phyloP scores from a whole-genome alignment of 2,329 filamentous ascomycete species.

The Alternaria metachromatica region DNA sequence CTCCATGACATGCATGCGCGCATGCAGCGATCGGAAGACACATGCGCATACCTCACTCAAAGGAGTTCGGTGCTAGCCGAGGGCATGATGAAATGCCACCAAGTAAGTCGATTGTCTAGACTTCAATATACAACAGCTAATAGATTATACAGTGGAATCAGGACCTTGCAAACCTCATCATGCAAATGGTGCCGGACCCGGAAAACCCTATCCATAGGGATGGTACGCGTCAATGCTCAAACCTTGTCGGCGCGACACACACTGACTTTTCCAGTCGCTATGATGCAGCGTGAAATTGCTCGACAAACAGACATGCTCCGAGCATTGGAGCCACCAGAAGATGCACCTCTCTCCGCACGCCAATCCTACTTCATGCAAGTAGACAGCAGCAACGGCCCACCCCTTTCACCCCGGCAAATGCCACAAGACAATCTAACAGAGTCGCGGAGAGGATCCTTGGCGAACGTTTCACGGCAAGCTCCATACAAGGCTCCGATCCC shows the following conservation, averaged over 20 bases:
- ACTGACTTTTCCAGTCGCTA: slow-evolving; percentile 44
- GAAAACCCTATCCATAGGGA: slow-evolving; percentile 83
- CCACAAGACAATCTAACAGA: slow-evolving; percentile 73
- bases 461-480: slow-evolving; percentile 60
- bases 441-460: slow-evolving; percentile 72
- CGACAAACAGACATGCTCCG: slow-evolving; percentile 66
- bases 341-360: slow-evolving; percentile 64
- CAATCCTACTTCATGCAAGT: slow-evolving; percentile 53
- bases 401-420: slow-evolving; percentile 85
- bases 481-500: slow-evolving; percentile 80
- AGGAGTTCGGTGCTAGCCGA: slow-evolving; percentile 86
- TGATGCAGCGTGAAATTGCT: slow-evolving; percentile 68
- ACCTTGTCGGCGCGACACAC: slow-evolving; percentile 31
- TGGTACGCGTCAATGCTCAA: slow-evolving; percentile 62
- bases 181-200: slow-evolving; percentile 74
- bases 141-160: slow-evolving; percentile 71
- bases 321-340: slow-evolving; percentile 66
- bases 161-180: slow-evolving; percentile 78
- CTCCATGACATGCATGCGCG: slow-evolving; percentile 80
- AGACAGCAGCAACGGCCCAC: slow-evolving; percentile 62
- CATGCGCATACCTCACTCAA: slow-evolving; percentile 76
- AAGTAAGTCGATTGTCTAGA: slow-evolving; percentile 55
- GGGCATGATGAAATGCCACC: slow-evolving; percentile 74
- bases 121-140: slow-evolving; percentile 33
- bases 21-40: slow-evolving; percentile 83